Percentiles rank a stretch among this genome's conserved stretches.
Evolutionary conservation across 441 rosid genomes (phyloP).

Genomic region (Oxalis stricta): DNA sequence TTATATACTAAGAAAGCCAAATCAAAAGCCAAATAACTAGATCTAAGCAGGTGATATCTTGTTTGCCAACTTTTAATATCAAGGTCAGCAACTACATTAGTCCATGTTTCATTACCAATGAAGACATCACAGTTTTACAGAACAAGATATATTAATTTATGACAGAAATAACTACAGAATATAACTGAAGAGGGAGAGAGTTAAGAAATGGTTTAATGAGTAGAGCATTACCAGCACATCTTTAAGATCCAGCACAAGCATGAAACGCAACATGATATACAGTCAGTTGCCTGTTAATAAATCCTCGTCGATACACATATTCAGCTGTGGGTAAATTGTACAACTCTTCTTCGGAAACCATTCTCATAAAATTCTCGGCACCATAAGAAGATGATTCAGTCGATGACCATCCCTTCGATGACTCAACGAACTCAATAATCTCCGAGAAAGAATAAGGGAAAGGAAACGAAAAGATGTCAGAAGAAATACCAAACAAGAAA

Average conservation of each 20-base stretch:
- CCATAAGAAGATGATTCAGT: slow-evolving; percentile 40
- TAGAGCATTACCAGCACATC: slow-evolving; percentile 50
- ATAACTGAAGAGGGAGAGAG: neutral
- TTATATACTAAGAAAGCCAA: too few relatives aligned
- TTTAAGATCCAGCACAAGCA: slow-evolving; percentile 66
- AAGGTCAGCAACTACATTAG: too few relatives aligned
- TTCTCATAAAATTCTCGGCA: slow-evolving; percentile 64
- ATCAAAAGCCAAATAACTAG: too few relatives aligned
- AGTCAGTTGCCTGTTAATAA: slow-evolving; percentile 45
- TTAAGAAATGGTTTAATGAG: slow-evolving; percentile 6
- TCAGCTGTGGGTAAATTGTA: slow-evolving; percentile 80
- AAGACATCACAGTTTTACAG: too few relatives aligned
- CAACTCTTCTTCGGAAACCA: slow-evolving; percentile 73
- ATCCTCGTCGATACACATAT: slow-evolving; percentile 46
- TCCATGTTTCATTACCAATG: too few relatives aligned
- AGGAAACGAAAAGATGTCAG: slow-evolving; percentile 6
- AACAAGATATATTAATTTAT: too few relatives aligned
- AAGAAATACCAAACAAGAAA: slow-evolving; percentile 3
- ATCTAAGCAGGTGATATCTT: too few relatives aligned
- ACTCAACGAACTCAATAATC: slow-evolving; percentile 81
- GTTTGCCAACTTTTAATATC: too few relatives aligned
- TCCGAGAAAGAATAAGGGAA: slow-evolving; percentile 14
- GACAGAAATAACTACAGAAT: too few relatives aligned
- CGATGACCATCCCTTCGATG: slow-evolving; percentile 82
- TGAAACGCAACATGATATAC: slow-evolving; percentile 70